Evolutionary conservation across 345 rosid genomes (phyloP), one percentile per base, ranked within the genome.

Genomic region (Rhizophora apiculata): DNA sequence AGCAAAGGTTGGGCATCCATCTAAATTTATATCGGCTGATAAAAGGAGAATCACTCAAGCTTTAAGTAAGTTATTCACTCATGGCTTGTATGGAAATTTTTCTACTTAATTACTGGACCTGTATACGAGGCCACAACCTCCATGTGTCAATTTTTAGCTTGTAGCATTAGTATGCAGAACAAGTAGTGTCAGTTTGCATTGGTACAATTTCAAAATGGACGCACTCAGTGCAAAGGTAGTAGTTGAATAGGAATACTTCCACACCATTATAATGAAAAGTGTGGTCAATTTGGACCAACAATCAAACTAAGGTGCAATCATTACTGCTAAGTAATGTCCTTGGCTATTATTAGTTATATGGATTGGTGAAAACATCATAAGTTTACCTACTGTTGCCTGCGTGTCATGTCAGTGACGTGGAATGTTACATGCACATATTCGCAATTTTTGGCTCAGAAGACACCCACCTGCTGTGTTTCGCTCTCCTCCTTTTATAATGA

Each of bases 391-490:
- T 67, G 34, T 60, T 55, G n/a, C 34, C 46, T 49, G 27, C 24
- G 36, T 52, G 49, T 48, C 32, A 60, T 70, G 37, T 72, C 79
- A 76, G 79, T 75, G 79, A 75, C 79, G 67, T 75, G 79, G 79
- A 75, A 75, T 43, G 62, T 75, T 60, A 75, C 79, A 29, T 75
- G 79, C 73, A 75, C 79, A 60, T 75, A 75, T 61, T 75, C 79
- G 7, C 79, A 75, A 71, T 75, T 75, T 64, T 68, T 75, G 30
- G 74, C 79, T 75, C 79, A 75, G 54, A 75, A 75, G 66, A 75
- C 79, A 31, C 79, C 74, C 11, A 70, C 79, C 31, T 75, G 79
- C 61, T 75, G 79, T 30, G 79, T 75, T 59, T 75, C 79, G 13
- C 74, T 75, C 67, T 75, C 79, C 22, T 75, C 79, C 29, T 75